Percentiles rank a stretch among this genome's conserved stretches.
phyloP scores from a whole-genome alignment of 1,284 basidiomycete genomes.

The Ganoderma multipileum region DNA sequence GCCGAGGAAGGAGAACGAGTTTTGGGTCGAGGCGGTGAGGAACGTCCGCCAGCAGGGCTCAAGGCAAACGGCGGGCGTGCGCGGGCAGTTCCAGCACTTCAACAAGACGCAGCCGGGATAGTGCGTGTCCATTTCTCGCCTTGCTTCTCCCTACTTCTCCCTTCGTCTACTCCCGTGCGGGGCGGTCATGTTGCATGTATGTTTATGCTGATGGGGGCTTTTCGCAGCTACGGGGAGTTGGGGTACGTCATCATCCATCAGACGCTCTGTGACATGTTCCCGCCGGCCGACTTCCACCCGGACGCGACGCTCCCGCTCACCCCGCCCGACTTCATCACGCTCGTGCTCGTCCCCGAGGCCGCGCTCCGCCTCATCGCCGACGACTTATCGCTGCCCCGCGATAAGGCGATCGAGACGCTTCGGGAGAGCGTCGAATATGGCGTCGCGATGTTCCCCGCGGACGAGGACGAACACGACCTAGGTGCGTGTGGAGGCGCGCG shows the following conservation, averaged over 20 bases:
- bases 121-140: constrained; percentile 53
- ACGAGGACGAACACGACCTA: constrained; percentile 36
- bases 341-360: constrained; percentile 77
- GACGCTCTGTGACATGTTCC: constrained; percentile 76
- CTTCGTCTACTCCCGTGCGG: too few relatives aligned
- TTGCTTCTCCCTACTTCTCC: not conserved
- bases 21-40: constrained; percentile 70
- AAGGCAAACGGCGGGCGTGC: constrained; percentile 67
- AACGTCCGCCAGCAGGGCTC: constrained; percentile 69
- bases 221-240: constrained; percentile 76
- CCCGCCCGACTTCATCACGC: constrained; percentile 73
- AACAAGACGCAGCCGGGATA: constrained; percentile 83
- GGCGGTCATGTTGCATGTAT: not conserved
- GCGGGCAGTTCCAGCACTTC: constrained; percentile 77
- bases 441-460: constrained; percentile 77
- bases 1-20: constrained; percentile 59
- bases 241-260: constrained; percentile 81
- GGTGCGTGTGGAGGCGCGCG: not conserved
- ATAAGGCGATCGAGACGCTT: constrained; percentile 63
- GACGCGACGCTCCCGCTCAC: constrained; percentile 64
- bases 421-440: constrained; percentile 79
- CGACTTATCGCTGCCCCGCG: constrained; percentile 56
- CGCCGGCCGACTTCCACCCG: constrained; percentile 61
- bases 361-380: constrained; percentile 76
- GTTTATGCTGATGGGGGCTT: constrained; percentile 5